phyloP scores from a whole-genome alignment of 148 eudicot species.

The Oxyria digyna region DNA sequence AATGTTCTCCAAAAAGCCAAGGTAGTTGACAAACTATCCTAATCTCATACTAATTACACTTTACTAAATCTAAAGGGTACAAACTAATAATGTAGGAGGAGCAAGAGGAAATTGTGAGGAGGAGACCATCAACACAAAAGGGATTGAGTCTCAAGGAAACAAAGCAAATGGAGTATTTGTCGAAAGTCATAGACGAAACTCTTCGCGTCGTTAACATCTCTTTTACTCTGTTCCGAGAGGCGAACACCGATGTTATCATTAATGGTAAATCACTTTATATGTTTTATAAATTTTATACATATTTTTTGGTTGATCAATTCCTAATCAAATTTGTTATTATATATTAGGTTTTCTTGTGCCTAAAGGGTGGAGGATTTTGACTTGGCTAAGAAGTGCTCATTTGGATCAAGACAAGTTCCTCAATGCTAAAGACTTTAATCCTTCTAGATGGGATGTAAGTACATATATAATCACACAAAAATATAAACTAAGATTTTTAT shows the following conservation, averaged over 20 bases:
- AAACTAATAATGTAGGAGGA: slow-evolving; percentile 23
- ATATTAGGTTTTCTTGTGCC: slow-evolving; percentile 29
- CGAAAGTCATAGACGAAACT: slow-evolving; percentile 45
- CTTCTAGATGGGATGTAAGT: slow-evolving; percentile 53
- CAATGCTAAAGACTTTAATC: slow-evolving; percentile 24
- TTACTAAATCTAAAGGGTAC: no score
- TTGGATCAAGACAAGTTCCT: slow-evolving; percentile 18
- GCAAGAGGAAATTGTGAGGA: slow-evolving; percentile 30
- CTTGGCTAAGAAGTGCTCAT: slow-evolving; percentile 39
- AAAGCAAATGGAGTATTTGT: slow-evolving; percentile 33
- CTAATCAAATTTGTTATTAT: not conserved
- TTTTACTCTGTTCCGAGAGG: slow-evolving; percentile 32
- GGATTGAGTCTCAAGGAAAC: slow-evolving; percentile 29
- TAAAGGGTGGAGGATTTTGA: slow-evolving; percentile 40
- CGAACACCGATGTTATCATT: slow-evolving; percentile 30
- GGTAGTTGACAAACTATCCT: slow-evolving; percentile 14
- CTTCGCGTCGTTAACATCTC: slow-evolving; percentile 32
- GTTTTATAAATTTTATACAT: not conserved
- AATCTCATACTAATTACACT: not conserved
- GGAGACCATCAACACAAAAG: slow-evolving; percentile 20
- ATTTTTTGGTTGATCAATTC: not conserved
- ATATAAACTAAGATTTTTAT: not conserved
- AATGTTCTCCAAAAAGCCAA: slow-evolving; percentile 28
- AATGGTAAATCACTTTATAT: slow-evolving; percentile 21
- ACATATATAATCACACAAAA: not conserved